Conservation (phyloP, 768 basidiomycete species). For the Pleurotus sapidus region DNA sequence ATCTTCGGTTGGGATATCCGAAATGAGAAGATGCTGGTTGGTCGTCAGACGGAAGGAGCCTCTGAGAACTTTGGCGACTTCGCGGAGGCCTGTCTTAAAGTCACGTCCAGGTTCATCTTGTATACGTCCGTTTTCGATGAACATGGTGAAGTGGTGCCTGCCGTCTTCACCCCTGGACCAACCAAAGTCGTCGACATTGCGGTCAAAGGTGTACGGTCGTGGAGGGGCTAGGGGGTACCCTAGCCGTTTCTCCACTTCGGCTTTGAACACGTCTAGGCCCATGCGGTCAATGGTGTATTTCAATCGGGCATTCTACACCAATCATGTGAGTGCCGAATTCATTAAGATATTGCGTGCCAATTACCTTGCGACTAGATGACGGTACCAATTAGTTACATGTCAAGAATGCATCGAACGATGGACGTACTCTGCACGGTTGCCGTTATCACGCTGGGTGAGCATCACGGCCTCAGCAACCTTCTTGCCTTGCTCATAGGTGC, state of each 20-base stretch:
- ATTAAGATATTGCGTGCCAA: background rate
- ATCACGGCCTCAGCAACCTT: conserved; percentile 91
- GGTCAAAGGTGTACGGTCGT: conserved; percentile 76
- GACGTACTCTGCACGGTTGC: conserved; percentile 89
- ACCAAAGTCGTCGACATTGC: conserved; percentile 92
- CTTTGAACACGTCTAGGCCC: conserved; percentile 84
- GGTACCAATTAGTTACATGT: conserved; percentile 5
- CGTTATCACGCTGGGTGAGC: conserved; percentile 92
- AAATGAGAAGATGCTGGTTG: conserved; percentile 91
- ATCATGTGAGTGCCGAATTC: conserved; percentile 9
- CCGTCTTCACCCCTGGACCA: conserved; percentile 90
- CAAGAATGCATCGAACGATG: background rate
- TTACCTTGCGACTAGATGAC: conserved; percentile 51
- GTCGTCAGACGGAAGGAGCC: conserved; percentile 91
- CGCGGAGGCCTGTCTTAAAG: conserved; percentile 90
- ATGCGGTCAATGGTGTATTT: conserved; percentile 98
- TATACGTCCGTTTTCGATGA: conserved; percentile 98
- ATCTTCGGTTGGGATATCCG: conserved; percentile 76
- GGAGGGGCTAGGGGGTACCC: conserved; percentile 76
- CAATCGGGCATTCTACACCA: conserved; percentile 71
- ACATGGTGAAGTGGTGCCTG: conserved; percentile 87
- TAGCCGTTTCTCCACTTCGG: conserved; percentile 85
- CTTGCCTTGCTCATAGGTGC: conserved; percentile 81
- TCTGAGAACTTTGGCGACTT: conserved; percentile 94
- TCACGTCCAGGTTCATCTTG: conserved; percentile 87